Conservation (phyloP, 2,329 filamentous ascomycete genomes). For the Cercospora beticola region DNA sequence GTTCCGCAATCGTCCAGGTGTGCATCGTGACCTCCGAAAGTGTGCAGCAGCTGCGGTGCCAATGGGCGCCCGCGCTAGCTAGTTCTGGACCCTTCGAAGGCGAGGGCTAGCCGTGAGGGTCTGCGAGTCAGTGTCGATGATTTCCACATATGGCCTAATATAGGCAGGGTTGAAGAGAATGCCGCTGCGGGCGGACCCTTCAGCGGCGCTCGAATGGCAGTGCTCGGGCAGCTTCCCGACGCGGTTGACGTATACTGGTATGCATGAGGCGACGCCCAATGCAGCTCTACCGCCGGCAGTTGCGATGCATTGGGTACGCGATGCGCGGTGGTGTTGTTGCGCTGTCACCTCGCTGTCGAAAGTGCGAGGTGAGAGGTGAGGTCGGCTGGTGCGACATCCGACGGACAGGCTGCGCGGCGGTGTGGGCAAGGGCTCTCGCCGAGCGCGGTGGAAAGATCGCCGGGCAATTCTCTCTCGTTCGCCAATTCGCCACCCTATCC, state of each 20-base stretch:
- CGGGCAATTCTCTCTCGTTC: background rate
- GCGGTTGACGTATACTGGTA: conserved; percentile 3
- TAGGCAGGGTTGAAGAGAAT: conserved; percentile 16
- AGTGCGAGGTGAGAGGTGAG: conserved; percentile 5
- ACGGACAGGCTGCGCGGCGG: background rate
- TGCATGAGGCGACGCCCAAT: conserved; percentile 1
- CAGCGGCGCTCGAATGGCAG: conserved; percentile 10
- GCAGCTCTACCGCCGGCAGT: conserved; percentile 9
- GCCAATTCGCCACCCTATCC: background rate
- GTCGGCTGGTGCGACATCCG: background rate
- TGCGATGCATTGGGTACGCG: background rate
- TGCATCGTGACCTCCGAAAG: background rate
- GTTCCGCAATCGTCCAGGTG: background rate
- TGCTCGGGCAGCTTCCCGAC: conserved; percentile 3
- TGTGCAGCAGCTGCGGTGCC: conserved; percentile 4
- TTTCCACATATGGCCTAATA: conserved; percentile 16
- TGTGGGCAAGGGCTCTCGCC: background rate
- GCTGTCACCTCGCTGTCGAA: background rate
- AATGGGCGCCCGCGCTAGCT: background rate
- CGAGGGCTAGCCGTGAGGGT: background rate
- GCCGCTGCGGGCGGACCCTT: conserved; percentile 8
- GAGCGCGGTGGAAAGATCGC: background rate
- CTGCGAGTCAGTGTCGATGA: conserved; percentile 20
- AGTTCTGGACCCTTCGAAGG: conserved; percentile 14
- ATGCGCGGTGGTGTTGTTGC: background rate